Evolutionary conservation across 768 basidiomycete genomes (phyloP), one percentile per base, ranked within the genome.

Genomic region (Holtermannia corniformis): DNA sequence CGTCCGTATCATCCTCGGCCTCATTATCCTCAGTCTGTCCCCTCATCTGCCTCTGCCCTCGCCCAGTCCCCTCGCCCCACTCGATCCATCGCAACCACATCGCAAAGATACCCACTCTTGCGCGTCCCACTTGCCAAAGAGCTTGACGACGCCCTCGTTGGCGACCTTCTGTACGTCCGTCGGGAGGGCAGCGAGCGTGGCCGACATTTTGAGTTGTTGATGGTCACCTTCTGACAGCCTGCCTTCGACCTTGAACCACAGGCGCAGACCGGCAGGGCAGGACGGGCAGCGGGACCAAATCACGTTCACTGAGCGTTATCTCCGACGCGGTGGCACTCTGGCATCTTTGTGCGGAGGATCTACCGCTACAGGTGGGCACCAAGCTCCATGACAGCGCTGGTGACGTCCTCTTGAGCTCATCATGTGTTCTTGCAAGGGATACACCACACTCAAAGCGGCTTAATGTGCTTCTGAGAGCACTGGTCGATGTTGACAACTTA

Each of bases 61-160:
- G 41, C 50, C 26, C 21, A 21, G 44, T 32, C 56, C 24, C 37
- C n/a, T 14, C 28, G 25, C 40, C 37, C 42, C 23, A 13, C 20
- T 55, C 24, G 21, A 1, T 45, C 52, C 37, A 45, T 24, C 20
- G 12, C 28, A 19, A 43, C 24, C 20, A 46, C 27, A 23, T 41
- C n/a, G 19, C 25, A 12, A 21, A 19, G 3, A 37, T 32, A 80
- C 89, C 76, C 80, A 95, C 92, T 90, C 91, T 72, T 89, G 84
- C 59, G 90, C 86, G 52, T 96, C 92, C 95, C 95, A 99, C 79
- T 92, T 92, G 71, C 90, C 91, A 73, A 99, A 99, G 58, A 99
- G 83, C 77, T 93, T 95, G 71, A 97, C 82, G 55, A 67, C 65
- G 44, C 72, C 73, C 62, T 73, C 73, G 63, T 73, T 67, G 53